Base-by-base conservation (phyloP, 108 stramenopile genomes). In the Nitzschia palea region DNA sequence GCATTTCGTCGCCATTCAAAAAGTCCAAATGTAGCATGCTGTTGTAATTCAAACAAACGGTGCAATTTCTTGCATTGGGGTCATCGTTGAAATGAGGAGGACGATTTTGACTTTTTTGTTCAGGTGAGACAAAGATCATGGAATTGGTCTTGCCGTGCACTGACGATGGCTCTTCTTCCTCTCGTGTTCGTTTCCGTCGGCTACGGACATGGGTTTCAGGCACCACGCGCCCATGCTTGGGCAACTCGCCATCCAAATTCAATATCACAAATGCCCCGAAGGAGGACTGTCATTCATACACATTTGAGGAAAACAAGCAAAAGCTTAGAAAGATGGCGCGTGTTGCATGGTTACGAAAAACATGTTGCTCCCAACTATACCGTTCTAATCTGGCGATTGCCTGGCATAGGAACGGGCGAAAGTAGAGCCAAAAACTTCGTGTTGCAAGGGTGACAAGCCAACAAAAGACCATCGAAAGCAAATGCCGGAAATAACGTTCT, bases 1-100 rank as follows among this genome's bases (percentile, higher is more conserved):
- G 69, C 83, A 94, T 83, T 67, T 94, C 93, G 47, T 88, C 71
- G 14, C 80, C 71, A 18, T 54, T 70, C 44, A 91, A 22, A 55
- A 85, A 89, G 18, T 88, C 85, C 63, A 86, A 66, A 54, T 80
- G 88, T 6, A 94, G 62, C 58, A 94, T 89, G 58, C 78, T 78
- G 50, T 76, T 85, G 75, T 94, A 94, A 54, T 85, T 80, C 9
- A 88, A 70, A 58, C 89, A 89, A n/a, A 88, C 62, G 10, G 78
- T 89, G 44, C 85, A 91, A 47, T 84, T 74, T 26, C 45, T 42
- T 8, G 59, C n/a, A 22, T 42, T 57, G 2, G 60, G 53, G 14
- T 70, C 68, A 27, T 56, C 26, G 40, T 56, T 55, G 8, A 15
- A 36, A 53, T 37, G 44, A 33, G 31, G 36, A 27, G 22, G 17